Evolutionary conservation across 805 yeast genomes (phyloP).

Genomic region (Candida quercuum): DNA sequence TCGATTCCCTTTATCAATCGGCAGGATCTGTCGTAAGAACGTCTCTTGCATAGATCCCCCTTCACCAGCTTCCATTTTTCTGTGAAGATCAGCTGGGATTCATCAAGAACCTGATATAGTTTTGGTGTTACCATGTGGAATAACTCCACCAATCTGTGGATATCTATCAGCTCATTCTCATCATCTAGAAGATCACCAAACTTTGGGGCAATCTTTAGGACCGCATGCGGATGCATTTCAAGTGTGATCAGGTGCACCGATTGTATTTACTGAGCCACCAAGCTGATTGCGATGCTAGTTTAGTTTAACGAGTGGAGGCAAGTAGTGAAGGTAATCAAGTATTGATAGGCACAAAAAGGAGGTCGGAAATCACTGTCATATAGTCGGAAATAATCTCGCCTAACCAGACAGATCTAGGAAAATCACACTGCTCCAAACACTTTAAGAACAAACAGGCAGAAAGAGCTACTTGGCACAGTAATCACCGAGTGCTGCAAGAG

Average conservation of each 20-base stretch:
- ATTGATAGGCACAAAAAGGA: too few species aligned
- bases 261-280: too few species aligned
- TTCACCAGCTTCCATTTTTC: constrained; percentile 4
- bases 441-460: too few species aligned
- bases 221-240: too few species aligned
- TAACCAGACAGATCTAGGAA: too few species aligned
- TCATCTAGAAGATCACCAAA: constrained; percentile 7
- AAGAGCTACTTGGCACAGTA: not conserved
- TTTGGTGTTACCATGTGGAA: constrained; percentile 12
- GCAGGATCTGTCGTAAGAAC: not conserved
- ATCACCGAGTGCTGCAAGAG: not conserved
- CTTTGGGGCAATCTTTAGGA: not conserved
- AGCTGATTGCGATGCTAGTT: too few species aligned
- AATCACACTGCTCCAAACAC: too few species aligned
- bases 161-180: constrained; percentile 6
- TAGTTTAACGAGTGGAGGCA: too few species aligned
- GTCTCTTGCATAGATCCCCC: not conserved
- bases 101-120: not conserved
- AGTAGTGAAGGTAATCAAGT: too few species aligned
- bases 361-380: too few species aligned
- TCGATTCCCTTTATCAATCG: constrained; percentile 2
- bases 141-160: constrained; percentile 6
- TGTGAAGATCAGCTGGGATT: not conserved
- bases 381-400: too few species aligned
- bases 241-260: too few species aligned